Conservation (phyloP, 148 eudicot species). For the Cornus controversa region DNA sequence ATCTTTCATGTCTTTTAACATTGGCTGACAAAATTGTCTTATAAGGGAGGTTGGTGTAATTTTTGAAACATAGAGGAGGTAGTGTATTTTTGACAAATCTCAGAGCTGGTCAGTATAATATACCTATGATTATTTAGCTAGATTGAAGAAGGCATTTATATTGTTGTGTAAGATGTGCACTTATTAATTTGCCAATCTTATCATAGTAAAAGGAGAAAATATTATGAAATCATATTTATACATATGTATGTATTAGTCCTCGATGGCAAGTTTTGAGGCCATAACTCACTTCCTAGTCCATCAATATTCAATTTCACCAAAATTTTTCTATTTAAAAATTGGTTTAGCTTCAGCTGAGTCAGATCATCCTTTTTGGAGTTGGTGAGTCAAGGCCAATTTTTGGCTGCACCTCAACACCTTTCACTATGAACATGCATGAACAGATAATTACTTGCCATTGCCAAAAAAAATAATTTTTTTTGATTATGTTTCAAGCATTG, state of each 20-base stretch:
- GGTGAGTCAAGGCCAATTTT: too few relatives aligned
- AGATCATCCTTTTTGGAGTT: neutral
- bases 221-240: neutral
- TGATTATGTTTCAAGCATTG: neutral
- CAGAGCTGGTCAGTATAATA: too few relatives aligned
- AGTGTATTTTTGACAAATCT: too few relatives aligned
- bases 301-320: neutral
- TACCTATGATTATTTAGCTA: too few relatives aligned
- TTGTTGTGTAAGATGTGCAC: neutral
- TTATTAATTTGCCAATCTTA: neutral
- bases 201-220: too few relatives aligned
- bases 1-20: too few relatives aligned
- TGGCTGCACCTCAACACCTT: too few relatives aligned
- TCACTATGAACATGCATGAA: neutral
- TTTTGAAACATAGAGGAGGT: too few relatives aligned
- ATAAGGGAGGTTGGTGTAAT: too few relatives aligned
- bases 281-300: neutral
- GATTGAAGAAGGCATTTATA: too few relatives aligned
- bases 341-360: neutral
- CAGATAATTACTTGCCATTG: neutral
- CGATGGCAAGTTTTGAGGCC: neutral
- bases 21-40: too few relatives aligned
- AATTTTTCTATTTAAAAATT: neutral
- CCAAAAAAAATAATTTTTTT: neutral
- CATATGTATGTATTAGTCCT: neutral